Evolutionary conservation across 2,329 filamentous ascomycete species (phyloP).

Genomic region (Graphilbum fragrans): DNA sequence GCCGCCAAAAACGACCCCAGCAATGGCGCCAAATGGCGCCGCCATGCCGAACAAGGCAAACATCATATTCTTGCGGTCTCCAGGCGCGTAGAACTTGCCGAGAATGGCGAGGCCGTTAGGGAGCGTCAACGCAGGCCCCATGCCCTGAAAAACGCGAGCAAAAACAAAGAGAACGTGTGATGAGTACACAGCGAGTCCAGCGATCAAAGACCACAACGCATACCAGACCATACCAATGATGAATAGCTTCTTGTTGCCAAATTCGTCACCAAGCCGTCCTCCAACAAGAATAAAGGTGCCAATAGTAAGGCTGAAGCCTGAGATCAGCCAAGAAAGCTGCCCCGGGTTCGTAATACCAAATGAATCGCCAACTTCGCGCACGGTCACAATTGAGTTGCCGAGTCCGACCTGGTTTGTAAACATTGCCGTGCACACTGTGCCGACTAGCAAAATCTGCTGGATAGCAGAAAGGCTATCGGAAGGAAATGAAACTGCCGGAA

Average conservation of each 20-base stretch:
- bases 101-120: conserved; percentile 54
- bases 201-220: conserved; percentile 53
- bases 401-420: conserved; percentile 6
- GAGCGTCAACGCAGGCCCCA: conserved; percentile 49
- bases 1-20: conserved; percentile 22
- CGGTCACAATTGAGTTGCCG: conserved; percentile 3
- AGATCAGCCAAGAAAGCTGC: conserved; percentile 43
- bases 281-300: conserved; percentile 44
- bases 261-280: conserved; percentile 48
- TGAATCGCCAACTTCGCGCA: conserved; percentile 3
- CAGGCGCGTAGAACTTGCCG: conserved; percentile 42
- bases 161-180: conserved; percentile 37
- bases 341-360: conserved; percentile 23
- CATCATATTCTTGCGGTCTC: conserved; percentile 45
- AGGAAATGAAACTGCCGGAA: no score
- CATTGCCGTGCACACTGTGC: conserved; percentile 7
- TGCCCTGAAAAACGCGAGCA: conserved; percentile 42
- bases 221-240: conserved; percentile 50
- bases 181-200: conserved; percentile 32
- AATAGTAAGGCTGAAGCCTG: conserved; percentile 19
- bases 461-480: not conserved
- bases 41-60: conserved; percentile 39
- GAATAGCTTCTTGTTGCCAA: conserved; percentile 48
- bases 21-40: conserved; percentile 30
- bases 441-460: conserved; percentile 3